Conservation (phyloP, 495 filamentous ascomycete species). For the Aspergillus ostianus region DNA sequence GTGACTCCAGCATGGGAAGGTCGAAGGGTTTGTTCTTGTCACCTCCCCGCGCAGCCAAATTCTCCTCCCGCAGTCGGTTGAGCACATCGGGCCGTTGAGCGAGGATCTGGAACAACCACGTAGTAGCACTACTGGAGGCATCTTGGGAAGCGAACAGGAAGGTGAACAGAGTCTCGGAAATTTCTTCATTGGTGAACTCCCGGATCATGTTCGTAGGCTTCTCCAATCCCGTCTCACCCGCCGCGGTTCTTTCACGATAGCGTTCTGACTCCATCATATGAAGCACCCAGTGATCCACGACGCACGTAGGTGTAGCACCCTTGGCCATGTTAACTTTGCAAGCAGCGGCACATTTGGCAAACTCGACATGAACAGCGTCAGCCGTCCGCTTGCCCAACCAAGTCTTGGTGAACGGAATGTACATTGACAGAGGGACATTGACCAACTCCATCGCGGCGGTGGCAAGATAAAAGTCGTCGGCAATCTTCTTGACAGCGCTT, state of each 20-base stretch:
- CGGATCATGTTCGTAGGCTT: slow-evolving; percentile 78
- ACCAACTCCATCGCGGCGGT: slow-evolving; percentile 92
- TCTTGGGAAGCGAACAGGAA: slow-evolving; percentile 97
- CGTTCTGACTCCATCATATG: slow-evolving; percentile 75
- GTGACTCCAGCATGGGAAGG: slow-evolving; percentile 79
- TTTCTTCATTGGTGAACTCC: slow-evolving; percentile 84
- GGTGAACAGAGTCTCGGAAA: slow-evolving; percentile 87
- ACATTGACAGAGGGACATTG: slow-evolving; percentile 80
- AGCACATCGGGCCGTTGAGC: slow-evolving; percentile 88
- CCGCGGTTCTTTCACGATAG: slow-evolving; percentile 63
- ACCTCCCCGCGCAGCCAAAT: slow-evolving; percentile 68
- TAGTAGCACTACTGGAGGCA: slow-evolving; percentile 83
- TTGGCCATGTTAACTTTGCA: slow-evolving; percentile 83
- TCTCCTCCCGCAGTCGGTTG: slow-evolving; percentile 80
- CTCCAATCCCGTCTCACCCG: slow-evolving; percentile 62
- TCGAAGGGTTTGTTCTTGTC: slow-evolving; percentile 63
- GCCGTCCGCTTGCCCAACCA: slow-evolving; percentile 91
- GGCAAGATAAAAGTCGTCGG: slow-evolving; percentile 90
- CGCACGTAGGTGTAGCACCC: slow-evolving; percentile 76
- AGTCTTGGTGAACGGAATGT: slow-evolving; percentile 88
- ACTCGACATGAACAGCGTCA: slow-evolving; percentile 80
- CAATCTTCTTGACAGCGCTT: slow-evolving; percentile 80
- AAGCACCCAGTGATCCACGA: slow-evolving; percentile 86
- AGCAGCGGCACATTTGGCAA: slow-evolving; percentile 81
- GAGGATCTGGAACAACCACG: slow-evolving; percentile 88